phyloP scores from a whole-genome alignment of 2,329 filamentous ascomycete genomes.

The Helotiales sp. region DNA sequence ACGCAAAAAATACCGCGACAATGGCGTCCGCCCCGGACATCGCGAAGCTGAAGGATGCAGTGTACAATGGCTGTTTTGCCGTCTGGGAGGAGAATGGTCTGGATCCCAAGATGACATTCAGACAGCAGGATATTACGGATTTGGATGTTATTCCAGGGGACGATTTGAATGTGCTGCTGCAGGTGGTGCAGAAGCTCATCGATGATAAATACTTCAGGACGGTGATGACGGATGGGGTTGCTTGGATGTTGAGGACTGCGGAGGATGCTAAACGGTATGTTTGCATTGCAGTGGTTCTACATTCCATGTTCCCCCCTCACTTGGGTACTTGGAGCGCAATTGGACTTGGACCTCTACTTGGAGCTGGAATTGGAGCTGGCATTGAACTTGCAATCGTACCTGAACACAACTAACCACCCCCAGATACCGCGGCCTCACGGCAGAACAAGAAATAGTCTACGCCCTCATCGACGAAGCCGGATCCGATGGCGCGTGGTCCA shows the following conservation, averaged over 20 bases:
- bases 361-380: neutral
- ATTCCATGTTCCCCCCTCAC: too few species aligned
- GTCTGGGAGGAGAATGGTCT: conserved; percentile 32
- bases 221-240: conserved; percentile 52
- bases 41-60: conserved; percentile 33
- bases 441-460: conserved; percentile 86
- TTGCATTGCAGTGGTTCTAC: conserved; percentile 17
- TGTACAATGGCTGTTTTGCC: conserved; percentile 39
- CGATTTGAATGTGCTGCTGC: conserved; percentile 59
- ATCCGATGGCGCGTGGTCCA: conserved; percentile 87
- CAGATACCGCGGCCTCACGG: conserved; percentile 65
- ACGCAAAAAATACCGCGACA: neutral
- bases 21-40: conserved; percentile 35
- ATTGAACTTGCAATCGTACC: neutral
- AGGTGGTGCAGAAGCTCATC: conserved; percentile 61
- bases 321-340: too few species aligned
- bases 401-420: conserved; percentile 17
- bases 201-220: conserved; percentile 64
- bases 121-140: conserved; percentile 61
- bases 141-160: conserved; percentile 62
- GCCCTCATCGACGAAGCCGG: conserved; percentile 85
- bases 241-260: conserved; percentile 63
- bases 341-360: neutral
- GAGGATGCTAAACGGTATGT: conserved; percentile 67
- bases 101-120: conserved; percentile 50